A percentile compares a stretch with the other conserved stretches of the same genome.
These are phyloP conservation scores for Mycosarcoma mackinlayi DNA, from an alignment of 1,284 basidiomycete genomes.

Conservation along the genomic window DNA sequence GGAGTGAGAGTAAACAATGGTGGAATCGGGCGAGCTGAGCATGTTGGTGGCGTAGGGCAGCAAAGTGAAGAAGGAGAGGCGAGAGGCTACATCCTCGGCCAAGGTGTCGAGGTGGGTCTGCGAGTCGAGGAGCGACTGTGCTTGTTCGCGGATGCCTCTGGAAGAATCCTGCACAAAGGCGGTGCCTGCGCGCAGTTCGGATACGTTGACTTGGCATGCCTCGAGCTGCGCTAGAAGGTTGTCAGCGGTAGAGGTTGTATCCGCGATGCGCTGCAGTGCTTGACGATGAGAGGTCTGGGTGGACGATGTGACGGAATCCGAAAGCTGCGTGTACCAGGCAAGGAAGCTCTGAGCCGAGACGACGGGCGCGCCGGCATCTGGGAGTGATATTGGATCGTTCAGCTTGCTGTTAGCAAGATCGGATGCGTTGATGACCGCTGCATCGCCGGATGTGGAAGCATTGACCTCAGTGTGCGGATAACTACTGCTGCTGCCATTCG, in stretches of 20 bases:
- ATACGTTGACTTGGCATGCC: slow-evolving; percentile 52
- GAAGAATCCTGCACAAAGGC: slow-evolving; percentile 59
- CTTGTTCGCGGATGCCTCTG: slow-evolving; percentile 59
- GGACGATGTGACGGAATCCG: slow-evolving; percentile 46
- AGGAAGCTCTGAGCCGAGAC: slow-evolving; percentile 51
- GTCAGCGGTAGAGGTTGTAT: slow-evolving; percentile 44
- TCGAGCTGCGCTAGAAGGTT: slow-evolving; percentile 51
- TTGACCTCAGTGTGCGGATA: background rate
- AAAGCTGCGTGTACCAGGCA: slow-evolving; percentile 50
- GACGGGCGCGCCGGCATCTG: slow-evolving; percentile 34
- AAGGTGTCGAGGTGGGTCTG: slow-evolving; percentile 54
- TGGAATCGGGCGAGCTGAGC: slow-evolving; percentile 51
- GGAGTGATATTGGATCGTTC: slow-evolving; percentile 12
- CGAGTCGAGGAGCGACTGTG: slow-evolving; percentile 47
- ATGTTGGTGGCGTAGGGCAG: slow-evolving; percentile 57
- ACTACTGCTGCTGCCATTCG: background rate
- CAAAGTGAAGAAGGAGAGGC: slow-evolving; percentile 63
- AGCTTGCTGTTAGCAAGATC: background rate
- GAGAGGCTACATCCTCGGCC: slow-evolving; percentile 43
- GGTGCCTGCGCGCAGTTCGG: slow-evolving; percentile 57
- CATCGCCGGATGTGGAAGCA: background rate
- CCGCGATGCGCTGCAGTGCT: slow-evolving; percentile 36
- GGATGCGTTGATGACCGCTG: background rate
- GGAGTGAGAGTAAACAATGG: slow-evolving; percentile 49
- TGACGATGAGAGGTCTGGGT: slow-evolving; percentile 48